phyloP scores from a whole-genome alignment of 805 yeast genomes.

The Deakozyma indianensis region DNA sequence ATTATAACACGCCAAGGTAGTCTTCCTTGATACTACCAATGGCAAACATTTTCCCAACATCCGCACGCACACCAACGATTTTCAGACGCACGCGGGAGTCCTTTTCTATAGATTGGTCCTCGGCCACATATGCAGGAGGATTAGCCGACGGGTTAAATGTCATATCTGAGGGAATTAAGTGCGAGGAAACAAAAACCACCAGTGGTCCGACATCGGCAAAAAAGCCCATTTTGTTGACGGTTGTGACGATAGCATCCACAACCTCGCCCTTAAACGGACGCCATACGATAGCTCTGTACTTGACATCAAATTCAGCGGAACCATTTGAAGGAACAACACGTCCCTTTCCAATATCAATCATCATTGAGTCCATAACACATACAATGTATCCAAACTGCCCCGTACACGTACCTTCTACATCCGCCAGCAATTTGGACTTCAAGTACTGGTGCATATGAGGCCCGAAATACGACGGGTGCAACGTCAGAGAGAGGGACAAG shows the following conservation, averaged over 20 bases:
- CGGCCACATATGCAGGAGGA: slow-evolving; percentile 95
- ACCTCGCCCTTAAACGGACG: slow-evolving; percentile 98
- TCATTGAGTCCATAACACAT: slow-evolving; percentile 89
- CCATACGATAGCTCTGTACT: slow-evolving; percentile 94
- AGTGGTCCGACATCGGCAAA: slow-evolving; percentile 97
- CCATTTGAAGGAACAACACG: slow-evolving; percentile 83
- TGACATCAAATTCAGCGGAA: slow-evolving; percentile 90
- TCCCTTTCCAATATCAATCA: slow-evolving; percentile 91
- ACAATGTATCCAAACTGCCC: slow-evolving; percentile 97
- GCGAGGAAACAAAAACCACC: slow-evolving; percentile 87
- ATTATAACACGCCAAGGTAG: slow-evolving; percentile 69
- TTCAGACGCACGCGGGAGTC: slow-evolving; percentile 89
- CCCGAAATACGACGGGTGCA: slow-evolving; percentile 95
- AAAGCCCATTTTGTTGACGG: slow-evolving; percentile 89
- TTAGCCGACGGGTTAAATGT: slow-evolving; percentile 86
- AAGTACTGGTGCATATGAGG: slow-evolving; percentile 94
- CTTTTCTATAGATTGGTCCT: slow-evolving; percentile 88
- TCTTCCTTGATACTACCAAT: slow-evolving; percentile 98
- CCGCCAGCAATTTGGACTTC: slow-evolving; percentile 78
- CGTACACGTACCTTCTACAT: slow-evolving; percentile 97
- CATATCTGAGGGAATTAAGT: slow-evolving; percentile 89
- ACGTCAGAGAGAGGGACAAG: slow-evolving; percentile 76
- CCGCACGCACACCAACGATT: slow-evolving; percentile 94
- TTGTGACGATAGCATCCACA: slow-evolving; percentile 90
- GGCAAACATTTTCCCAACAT: slow-evolving; percentile 93